Conservation (phyloP, 352 stramenopile species). For the Globisporangium camurandrum region DNA sequence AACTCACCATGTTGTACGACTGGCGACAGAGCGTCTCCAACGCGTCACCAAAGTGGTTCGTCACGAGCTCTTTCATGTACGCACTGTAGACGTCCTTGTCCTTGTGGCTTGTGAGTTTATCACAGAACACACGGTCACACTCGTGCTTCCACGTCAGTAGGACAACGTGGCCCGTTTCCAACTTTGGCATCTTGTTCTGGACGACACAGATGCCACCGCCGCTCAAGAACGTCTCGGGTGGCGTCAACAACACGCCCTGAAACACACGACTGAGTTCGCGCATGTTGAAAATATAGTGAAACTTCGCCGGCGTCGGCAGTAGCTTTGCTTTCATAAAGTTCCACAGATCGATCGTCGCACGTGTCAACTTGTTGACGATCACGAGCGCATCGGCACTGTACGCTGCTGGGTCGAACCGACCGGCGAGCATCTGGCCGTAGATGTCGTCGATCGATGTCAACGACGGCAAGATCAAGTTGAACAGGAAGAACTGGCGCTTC, state of each 20-base stretch:
- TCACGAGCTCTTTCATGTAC: conserved; percentile 90
- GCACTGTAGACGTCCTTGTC: conserved; percentile 93
- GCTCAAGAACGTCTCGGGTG: conserved; percentile 91
- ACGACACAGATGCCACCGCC: conserved; percentile 77
- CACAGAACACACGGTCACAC: conserved; percentile 95
- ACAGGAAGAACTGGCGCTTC: conserved; percentile 99
- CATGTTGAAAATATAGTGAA: conserved; percentile 99
- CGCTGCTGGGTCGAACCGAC: conserved; percentile 88
- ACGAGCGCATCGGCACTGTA: conserved; percentile 78
- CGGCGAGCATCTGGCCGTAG: conserved; percentile 97
- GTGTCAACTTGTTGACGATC: conserved; percentile 92
- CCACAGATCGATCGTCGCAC: conserved; percentile 95
- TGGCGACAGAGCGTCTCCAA: conserved; percentile 62
- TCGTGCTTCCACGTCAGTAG: conserved; percentile 97
- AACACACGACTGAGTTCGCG: conserved; percentile 97
- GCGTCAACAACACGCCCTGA: conserved; percentile 95
- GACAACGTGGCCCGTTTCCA: conserved; percentile 89
- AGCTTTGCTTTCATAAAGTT: conserved; percentile 97
- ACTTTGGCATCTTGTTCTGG: conserved; percentile 84
- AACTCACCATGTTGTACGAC: conserved; percentile 95
- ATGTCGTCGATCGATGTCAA: conserved; percentile 99
- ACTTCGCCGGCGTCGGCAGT: conserved; percentile 95
- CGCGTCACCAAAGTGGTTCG: conserved; percentile 87
- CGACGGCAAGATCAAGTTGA: conserved; percentile 96
- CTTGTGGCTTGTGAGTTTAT: conserved; percentile 97